Conservation (phyloP, 139 green algal species). For the Ulvella scutata region DNA sequence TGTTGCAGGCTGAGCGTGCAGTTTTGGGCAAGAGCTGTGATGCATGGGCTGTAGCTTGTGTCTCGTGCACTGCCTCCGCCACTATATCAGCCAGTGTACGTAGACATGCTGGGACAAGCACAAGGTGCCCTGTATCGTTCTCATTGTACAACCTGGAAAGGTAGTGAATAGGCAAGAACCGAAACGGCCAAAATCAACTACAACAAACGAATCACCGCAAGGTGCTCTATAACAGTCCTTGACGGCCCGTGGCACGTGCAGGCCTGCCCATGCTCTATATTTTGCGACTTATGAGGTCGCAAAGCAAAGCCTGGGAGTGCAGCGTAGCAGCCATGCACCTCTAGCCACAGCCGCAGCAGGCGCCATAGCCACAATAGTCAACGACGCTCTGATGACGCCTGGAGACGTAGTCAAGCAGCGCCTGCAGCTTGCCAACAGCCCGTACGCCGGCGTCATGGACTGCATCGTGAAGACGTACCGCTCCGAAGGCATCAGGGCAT, state of each 20-base stretch:
- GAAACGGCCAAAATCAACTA: too few relatives aligned
- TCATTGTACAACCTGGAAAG: too few relatives aligned
- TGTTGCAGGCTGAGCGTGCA: too few relatives aligned
- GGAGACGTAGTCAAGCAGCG: constrained; percentile 84
- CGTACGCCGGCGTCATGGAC: constrained; percentile 43
- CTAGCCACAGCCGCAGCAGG: constrained; percentile 22
- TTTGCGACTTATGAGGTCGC: constrained; percentile 84
- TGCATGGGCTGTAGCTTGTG: neutral
- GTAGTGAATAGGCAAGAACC: too few relatives aligned
- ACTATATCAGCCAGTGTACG: too few relatives aligned
- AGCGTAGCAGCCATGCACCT: constrained; percentile 20
- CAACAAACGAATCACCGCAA: too few relatives aligned
- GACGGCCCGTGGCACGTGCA: too few relatives aligned
- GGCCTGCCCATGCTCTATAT: constrained; percentile 87
- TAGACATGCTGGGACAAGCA: too few relatives aligned
- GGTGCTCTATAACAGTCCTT: too few relatives aligned
- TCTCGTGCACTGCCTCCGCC: too few relatives aligned
- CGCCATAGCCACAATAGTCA: constrained; percentile 64
- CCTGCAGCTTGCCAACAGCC: constrained; percentile 56
- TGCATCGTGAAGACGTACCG: constrained; percentile 38
- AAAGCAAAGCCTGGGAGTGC: constrained; percentile 58
- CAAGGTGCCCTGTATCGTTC: too few relatives aligned
- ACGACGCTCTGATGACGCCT: constrained; percentile 75
- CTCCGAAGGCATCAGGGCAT: constrained; percentile 57
- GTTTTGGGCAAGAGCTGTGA: too few relatives aligned